Base-by-base conservation (phyloP, 495 filamentous ascomycete genomes). In the Aspergillus bertholletiae region DNA sequence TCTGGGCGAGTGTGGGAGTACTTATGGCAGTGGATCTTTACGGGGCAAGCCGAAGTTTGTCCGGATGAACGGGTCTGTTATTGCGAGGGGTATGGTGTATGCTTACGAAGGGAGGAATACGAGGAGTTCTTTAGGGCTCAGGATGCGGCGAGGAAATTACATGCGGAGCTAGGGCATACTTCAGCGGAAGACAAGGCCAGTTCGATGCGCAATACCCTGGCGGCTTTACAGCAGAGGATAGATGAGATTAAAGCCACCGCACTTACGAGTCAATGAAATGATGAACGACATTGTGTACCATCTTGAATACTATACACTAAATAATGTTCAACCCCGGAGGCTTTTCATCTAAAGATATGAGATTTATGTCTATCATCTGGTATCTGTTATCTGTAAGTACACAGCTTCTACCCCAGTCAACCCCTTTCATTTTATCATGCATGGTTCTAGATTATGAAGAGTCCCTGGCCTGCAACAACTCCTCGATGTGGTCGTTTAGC, bases 1-100 rank as follows among this genome's bases (percentile, higher is more conserved):
- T 83, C 76, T 22, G 88, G 87, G 11, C 59, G 85, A 11, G 72
- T 90, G 20, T 70, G 88, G 65, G 88, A 90, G 67, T 89, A 85
- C 61, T 64, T 80, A 37, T 90, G 88, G 87, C 87, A 90, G 67
- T 76, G 71, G 76, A 53, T 52, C 71, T 65, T 50, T 53, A 32
- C 26, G 0, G 59, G 62, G 26, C 40, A 45, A 0, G 37, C 54
- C 20, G 60, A 61, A 34, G 65, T 65, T 49, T 78, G 75, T 59
- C 71, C 67, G 8, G 58, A 65, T 15, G 54, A 62, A 35, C 48
- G 61, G 1, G 53, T 64, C 11, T 77, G 73, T 46, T 78, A 77
- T 51, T 78, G 75, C 32, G 58, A 62, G 13, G 70, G 69, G 1
- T 78, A 78, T 51, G 69, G 72, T 17, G 18, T 54, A 7, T 54